Conservation (phyloP, 2,329 filamentous ascomycete species). For the Pseudogymnoascus pannorum region DNA sequence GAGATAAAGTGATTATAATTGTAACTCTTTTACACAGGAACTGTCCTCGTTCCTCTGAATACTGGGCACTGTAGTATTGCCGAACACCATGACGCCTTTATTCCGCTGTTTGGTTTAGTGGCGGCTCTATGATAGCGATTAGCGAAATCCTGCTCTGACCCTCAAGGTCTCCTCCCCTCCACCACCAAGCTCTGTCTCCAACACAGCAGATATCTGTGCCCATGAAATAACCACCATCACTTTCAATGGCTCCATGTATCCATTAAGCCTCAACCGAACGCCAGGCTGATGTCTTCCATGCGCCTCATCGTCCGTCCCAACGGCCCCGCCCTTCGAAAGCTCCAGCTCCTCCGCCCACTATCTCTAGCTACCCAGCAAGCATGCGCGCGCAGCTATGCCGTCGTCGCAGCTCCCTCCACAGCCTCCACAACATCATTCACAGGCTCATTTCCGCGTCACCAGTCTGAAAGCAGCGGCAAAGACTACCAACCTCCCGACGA, state of each 20-base stretch:
- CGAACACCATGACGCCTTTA: neutral
- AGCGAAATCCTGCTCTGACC: slow-evolving; percentile 3
- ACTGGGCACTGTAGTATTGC: neutral
- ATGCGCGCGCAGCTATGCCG: neutral
- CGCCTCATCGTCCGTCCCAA: neutral
- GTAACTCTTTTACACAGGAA: neutral
- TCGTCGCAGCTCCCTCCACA: neutral
- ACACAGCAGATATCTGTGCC: neutral
- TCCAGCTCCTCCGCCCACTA: neutral
- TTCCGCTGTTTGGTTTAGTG: slow-evolving; percentile 1
- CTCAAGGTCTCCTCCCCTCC: slow-evolving; percentile 7
- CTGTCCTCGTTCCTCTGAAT: neutral
- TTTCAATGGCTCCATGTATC: neutral
- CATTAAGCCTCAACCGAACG: neutral
- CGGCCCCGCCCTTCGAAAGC: neutral
- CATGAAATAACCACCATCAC: neutral
- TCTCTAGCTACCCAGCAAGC: neutral
- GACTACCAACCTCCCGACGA: slow-evolving; percentile 41
- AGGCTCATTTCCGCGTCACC: slow-evolving; percentile 26
- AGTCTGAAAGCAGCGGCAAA: slow-evolving; percentile 13
- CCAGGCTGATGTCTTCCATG: slow-evolving; percentile 3
- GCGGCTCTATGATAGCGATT: slow-evolving; percentile 5
- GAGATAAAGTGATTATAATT: neutral
- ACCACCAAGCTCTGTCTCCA: neutral
- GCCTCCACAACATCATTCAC: slow-evolving; percentile 29